Percentiles rank a stretch among this genome's conserved stretches.
These are phyloP conservation scores for Aspergillus sp. DNA, from an alignment of 2,329 filamentous ascomycete species.

Conservation along the genomic window DNA sequence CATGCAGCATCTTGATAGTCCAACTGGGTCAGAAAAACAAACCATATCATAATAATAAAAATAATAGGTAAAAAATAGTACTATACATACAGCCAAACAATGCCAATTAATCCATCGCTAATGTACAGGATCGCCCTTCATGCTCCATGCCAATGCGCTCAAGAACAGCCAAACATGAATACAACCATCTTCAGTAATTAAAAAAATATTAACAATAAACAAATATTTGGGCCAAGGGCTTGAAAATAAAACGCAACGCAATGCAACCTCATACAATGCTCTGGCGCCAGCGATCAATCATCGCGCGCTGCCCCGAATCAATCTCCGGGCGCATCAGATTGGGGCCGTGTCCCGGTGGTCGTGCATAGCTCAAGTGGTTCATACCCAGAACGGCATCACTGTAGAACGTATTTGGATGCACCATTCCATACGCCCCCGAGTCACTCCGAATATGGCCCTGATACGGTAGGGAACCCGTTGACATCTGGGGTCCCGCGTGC, in stretches of 20 bases:
- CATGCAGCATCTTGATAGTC: not conserved
- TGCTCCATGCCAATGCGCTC: conserved; percentile 2
- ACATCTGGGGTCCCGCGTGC: conserved; percentile 18
- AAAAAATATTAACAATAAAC: not conserved
- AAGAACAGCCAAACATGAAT: conserved; percentile 5
- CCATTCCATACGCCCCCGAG: conserved; percentile 26
- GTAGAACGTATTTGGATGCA: conserved; percentile 26
- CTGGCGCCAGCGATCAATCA: conserved; percentile 61
- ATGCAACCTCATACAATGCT: conserved; percentile 29
- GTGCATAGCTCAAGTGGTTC: conserved; percentile 26
- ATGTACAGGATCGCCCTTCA: not conserved
- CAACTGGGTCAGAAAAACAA: too few relatives aligned
- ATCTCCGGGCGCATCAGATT: conserved; percentile 36
- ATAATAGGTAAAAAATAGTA: too few relatives aligned
- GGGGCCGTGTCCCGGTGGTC: conserved; percentile 22
- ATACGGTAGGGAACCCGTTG: conserved; percentile 13
- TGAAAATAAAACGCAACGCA: not conserved
- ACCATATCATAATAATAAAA: too few relatives aligned
- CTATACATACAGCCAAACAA: not conserved
- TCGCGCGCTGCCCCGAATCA: conserved; percentile 52
- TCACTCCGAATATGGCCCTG: conserved; percentile 18
- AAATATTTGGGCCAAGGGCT: too few relatives aligned
- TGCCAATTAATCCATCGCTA: not conserved
- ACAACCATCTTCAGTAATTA: not conserved
- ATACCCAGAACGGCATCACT: conserved; percentile 27